A percentile compares a stretch with the other conserved stretches of the same genome.
Conservation (phyloP, 352 stramenopile species). For the Globisporangium radiosum region DNA sequence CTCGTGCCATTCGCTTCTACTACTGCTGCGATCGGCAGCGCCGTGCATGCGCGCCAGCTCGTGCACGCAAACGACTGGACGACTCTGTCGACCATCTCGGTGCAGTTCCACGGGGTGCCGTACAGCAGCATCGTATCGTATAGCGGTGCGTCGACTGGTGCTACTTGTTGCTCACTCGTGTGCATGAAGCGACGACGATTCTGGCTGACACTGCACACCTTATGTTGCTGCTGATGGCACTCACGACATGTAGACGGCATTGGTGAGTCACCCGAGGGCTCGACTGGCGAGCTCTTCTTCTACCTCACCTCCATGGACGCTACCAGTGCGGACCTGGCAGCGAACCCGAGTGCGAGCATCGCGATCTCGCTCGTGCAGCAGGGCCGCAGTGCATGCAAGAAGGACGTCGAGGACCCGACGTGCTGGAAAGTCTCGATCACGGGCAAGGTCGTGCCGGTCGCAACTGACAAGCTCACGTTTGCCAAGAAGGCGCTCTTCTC, state of each 20-base stretch:
- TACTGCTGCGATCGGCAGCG: slow-evolving; percentile 9
- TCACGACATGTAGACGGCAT: slow-evolving; percentile 35
- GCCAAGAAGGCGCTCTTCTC: slow-evolving; percentile 62
- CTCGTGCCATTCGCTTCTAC: too few relatives aligned
- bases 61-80: slow-evolving; percentile 63
- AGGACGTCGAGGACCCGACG: slow-evolving; percentile 64
- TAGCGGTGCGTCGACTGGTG: slow-evolving; percentile 32
- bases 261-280: slow-evolving; percentile 18
- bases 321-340: slow-evolving; percentile 40
- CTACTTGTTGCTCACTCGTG: too few relatives aligned
- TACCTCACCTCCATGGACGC: slow-evolving; percentile 59
- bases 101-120: slow-evolving; percentile 44
- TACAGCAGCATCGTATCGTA: slow-evolving; percentile 60
- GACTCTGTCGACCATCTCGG: slow-evolving; percentile 55
- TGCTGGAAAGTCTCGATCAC: slow-evolving; percentile 63
- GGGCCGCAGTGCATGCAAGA: slow-evolving; percentile 43
- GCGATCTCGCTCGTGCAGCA: slow-evolving; percentile 57
- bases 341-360: slow-evolving; percentile 47
- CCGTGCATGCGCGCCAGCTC: slow-evolving; percentile 46
- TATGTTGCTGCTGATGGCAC: too few relatives aligned
- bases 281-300: slow-evolving; percentile 65
- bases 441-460: slow-evolving; percentile 44
- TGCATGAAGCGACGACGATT: too few relatives aligned
- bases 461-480: slow-evolving; percentile 27
- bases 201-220: too few relatives aligned